These are phyloP conservation scores for Centrapalus pauciflorus DNA, from an alignment of 129 eudicot species.

Conservation along the genomic window DNA sequence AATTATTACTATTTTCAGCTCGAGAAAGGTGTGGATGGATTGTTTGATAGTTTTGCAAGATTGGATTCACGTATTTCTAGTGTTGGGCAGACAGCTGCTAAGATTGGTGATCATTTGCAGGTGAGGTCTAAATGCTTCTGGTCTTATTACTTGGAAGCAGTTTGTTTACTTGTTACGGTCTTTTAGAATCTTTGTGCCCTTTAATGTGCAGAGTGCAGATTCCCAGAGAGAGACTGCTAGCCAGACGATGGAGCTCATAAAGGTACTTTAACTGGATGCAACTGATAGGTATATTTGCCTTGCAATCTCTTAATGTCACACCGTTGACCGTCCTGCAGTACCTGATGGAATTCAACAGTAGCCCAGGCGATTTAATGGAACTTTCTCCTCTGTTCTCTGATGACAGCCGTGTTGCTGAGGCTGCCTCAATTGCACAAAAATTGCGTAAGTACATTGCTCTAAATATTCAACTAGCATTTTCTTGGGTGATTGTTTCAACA, in stretches of 20 bases:
- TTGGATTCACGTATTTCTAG: conserved; percentile 98
- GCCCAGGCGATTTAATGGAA: conserved; percentile 98
- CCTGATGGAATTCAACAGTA: conserved; percentile 96
- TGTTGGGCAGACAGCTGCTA: conserved; percentile 99
- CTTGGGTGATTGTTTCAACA: neutral
- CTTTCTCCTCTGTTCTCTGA: conserved; percentile 94
- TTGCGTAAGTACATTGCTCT: conserved; percentile 53
- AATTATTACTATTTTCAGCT: conserved; percentile 47
- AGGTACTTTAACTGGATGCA: conserved; percentile 43
- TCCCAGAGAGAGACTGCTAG: conserved; percentile 97
- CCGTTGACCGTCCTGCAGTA: conserved; percentile 45
- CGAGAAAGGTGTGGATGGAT: conserved; percentile 97
- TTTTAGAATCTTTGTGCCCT: conserved; percentile 20
- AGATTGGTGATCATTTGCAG: conserved; percentile 99
- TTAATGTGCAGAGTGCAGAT: conserved; percentile 88
- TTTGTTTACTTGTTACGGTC: neutral
- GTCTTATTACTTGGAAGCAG: neutral
- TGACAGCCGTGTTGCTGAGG: conserved; percentile 98
- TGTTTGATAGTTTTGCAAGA: conserved; percentile 94
- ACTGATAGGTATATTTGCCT: neutral
- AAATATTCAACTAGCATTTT: neutral
- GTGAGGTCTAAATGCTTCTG: conserved; percentile 34
- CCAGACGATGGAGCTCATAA: conserved; percentile 96
- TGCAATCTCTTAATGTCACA: conserved; percentile 9
- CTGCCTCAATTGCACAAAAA: conserved; percentile 97